A percentile compares a stretch with the other conserved stretches of the same genome.
phyloP scores from a whole-genome alignment of 257 asterid genomes.

The Eucommia ulmoides region DNA sequence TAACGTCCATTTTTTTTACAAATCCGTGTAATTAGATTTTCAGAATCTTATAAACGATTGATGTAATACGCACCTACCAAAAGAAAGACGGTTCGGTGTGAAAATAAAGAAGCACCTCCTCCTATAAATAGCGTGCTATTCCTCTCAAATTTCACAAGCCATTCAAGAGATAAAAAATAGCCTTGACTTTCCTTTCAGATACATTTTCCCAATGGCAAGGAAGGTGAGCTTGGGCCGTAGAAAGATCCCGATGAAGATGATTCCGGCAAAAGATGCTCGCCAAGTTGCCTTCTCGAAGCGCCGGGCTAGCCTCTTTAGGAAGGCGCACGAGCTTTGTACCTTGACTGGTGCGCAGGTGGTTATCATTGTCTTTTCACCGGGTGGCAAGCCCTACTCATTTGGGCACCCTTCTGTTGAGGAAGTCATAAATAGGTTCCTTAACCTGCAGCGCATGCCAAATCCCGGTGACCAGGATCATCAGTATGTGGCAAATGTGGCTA shows the following conservation, averaged over 20 bases:
- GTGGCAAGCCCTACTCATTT: constrained; percentile 1
- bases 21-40: background rate
- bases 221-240: background rate
- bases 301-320: background rate
- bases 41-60: background rate
- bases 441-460: background rate
- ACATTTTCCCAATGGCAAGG: background rate
- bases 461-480: background rate
- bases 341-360: background rate
- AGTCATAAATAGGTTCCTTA: background rate
- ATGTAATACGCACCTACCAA: background rate
- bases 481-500: background rate
- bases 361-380: constrained; percentile 1
- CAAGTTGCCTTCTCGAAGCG: background rate
- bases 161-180: background rate
- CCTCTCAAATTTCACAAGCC: background rate
- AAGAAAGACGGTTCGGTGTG: background rate
- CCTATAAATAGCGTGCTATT: background rate
- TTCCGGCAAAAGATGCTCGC: background rate
- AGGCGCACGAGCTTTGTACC: background rate
- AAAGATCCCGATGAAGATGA: background rate
- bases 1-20: background rate
- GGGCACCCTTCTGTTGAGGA: background rate
- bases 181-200: background rate
- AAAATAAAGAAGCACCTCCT: background rate